These are phyloP conservation scores for Mycena albidolilacea DNA, from an alignment of 768 basidiomycete genomes.

Conservation along the genomic window DNA sequence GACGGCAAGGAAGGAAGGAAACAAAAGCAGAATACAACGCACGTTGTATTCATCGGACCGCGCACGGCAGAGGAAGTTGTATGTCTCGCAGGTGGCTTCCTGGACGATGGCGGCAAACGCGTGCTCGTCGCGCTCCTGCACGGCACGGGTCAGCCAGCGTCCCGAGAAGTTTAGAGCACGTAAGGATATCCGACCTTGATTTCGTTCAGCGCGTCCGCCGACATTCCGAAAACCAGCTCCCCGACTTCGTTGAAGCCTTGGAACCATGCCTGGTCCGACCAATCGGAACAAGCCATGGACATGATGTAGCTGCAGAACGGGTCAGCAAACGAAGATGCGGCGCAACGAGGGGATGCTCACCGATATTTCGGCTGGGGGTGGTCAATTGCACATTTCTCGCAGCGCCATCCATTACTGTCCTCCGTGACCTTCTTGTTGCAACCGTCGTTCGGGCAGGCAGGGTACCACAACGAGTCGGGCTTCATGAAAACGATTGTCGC, in stretches of 20 bases:
- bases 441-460: slow-evolving; percentile 84
- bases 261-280: slow-evolving; percentile 91
- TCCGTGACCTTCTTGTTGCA: slow-evolving; percentile 95
- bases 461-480: slow-evolving; percentile 85
- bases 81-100: slow-evolving; percentile 77
- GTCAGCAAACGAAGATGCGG: neutral
- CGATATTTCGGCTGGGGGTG: slow-evolving; percentile 83
- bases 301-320: slow-evolving; percentile 76
- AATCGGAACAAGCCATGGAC: slow-evolving; percentile 90
- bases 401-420: slow-evolving; percentile 81
- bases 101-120: slow-evolving; percentile 73
- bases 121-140: slow-evolving; percentile 71
- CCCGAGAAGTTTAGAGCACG: neutral
- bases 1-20: neutral
- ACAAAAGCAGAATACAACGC: slow-evolving; percentile 44
- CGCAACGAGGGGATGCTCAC: slow-evolving; percentile 57
- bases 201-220: slow-evolving; percentile 83
- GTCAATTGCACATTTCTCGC: slow-evolving; percentile 91
- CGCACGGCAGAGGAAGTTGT: slow-evolving; percentile 89
- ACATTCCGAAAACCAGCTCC: slow-evolving; percentile 78
- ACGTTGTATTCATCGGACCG: slow-evolving; percentile 91
- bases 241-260: slow-evolving; percentile 97
- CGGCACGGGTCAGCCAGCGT: slow-evolving; percentile 16
- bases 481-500: slow-evolving; percentile 94
- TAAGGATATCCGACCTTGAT: slow-evolving; percentile 66